phyloP scores from a whole-genome alignment of 257 asterid genomes.

The Craterostigma plantagineum region DNA sequence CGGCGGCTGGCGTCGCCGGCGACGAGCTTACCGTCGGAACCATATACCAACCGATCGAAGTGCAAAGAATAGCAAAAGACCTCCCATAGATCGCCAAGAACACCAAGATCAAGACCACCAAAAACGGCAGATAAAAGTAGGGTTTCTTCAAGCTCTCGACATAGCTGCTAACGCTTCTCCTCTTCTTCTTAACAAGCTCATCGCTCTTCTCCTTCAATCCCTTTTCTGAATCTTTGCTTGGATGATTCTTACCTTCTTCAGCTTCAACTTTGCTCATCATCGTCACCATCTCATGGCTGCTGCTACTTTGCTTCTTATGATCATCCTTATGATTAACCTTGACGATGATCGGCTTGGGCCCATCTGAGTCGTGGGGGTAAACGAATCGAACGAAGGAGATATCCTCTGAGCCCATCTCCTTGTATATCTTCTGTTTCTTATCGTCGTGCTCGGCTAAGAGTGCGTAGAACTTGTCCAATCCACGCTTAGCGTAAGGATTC shows the following conservation, averaged over 20 bases:
- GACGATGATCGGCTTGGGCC: conserved; percentile 29
- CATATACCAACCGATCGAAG: conserved; percentile 44
- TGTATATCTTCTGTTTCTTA: conserved; percentile 29
- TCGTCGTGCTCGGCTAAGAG: conserved; percentile 35
- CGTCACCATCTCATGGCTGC: background rate
- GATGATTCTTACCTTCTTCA: background rate
- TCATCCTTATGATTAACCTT: conserved; percentile 12
- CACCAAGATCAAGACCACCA: conserved; percentile 22
- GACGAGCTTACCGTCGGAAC: conserved; percentile 17
- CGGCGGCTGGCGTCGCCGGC: conserved; percentile 9
- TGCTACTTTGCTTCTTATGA: too few species aligned
- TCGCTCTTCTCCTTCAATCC: background rate
- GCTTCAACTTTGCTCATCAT: background rate
- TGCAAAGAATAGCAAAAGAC: conserved; percentile 44
- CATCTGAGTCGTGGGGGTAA: conserved; percentile 24
- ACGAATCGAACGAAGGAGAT: conserved; percentile 39
- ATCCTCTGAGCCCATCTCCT: conserved; percentile 25
- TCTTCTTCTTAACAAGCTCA: conserved; percentile 8
- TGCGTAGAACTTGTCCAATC: conserved; percentile 35
- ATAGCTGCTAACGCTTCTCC: conserved; percentile 11
- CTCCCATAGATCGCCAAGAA: conserved; percentile 26
- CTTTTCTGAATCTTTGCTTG: background rate
- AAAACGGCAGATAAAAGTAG: conserved; percentile 13
- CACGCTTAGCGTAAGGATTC: conserved; percentile 30
- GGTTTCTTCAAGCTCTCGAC: conserved; percentile 15